Evolutionary conservation across 495 filamentous ascomycete genomes (phyloP).

Genomic region (Opeltia flavorubescens): DNA sequence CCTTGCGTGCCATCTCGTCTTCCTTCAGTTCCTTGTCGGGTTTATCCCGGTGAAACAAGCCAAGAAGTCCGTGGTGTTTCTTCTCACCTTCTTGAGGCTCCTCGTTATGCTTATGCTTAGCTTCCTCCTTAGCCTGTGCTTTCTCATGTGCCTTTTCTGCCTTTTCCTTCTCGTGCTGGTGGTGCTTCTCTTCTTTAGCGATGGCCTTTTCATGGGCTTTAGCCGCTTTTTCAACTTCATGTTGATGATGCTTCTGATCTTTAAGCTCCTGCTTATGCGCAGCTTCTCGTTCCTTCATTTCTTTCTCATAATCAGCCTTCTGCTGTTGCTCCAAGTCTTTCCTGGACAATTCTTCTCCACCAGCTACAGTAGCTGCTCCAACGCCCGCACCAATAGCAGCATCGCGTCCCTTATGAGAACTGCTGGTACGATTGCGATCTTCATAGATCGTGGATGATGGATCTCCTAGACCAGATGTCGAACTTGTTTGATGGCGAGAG

Average conservation of each 20-base stretch:
- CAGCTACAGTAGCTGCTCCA: conserved; percentile 11
- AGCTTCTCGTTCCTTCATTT: conserved; percentile 11
- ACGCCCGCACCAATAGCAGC: conserved; percentile 17
- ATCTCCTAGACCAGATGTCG: neutral
- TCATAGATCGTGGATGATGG: conserved; percentile 2
- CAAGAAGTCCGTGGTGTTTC: conserved; percentile 16
- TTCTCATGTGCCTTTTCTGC: conserved; percentile 14
- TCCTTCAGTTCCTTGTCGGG: conserved; percentile 13
- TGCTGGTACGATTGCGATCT: neutral
- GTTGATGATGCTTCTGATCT: conserved; percentile 9
- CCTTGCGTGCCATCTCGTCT: conserved; percentile 9
- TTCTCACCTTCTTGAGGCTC: conserved; percentile 10
- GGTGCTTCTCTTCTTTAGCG: conserved; percentile 18
- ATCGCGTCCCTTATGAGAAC: conserved; percentile 10
- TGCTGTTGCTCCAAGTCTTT: conserved; percentile 2
- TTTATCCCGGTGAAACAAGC: conserved; percentile 14
- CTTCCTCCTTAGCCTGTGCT: conserved; percentile 1
- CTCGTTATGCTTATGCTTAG: conserved; percentile 10
- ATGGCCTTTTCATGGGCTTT: conserved; percentile 12
- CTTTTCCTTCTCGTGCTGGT: conserved; percentile 14
- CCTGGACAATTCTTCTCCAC: conserved; percentile 10
- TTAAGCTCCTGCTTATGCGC: conserved; percentile 8
- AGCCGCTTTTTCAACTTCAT: conserved; percentile 9
- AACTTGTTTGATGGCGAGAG: conserved; percentile 4
- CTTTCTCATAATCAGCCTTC: conserved; percentile 9